Conservation (phyloP, 2,329 filamentous ascomycete species). For the Fusarium lateritium region DNA sequence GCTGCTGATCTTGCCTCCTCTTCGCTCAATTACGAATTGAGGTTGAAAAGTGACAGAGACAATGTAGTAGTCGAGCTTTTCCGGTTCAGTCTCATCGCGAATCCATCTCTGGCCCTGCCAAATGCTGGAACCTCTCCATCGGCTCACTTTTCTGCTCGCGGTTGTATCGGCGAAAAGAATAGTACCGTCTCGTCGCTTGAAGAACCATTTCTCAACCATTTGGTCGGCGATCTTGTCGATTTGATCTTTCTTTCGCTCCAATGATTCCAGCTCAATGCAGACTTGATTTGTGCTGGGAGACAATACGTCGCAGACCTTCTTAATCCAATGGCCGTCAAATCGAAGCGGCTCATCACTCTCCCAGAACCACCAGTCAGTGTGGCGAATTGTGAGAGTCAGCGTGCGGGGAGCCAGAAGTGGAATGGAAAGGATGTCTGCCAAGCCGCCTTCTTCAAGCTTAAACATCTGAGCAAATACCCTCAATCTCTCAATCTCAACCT, state of each 20-base stretch:
- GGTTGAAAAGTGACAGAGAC: slow-evolving; percentile 56
- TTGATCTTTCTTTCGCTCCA: slow-evolving; percentile 61
- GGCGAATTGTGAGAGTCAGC: slow-evolving; percentile 63
- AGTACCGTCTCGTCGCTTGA: slow-evolving; percentile 51
- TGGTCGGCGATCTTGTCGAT: slow-evolving; percentile 59
- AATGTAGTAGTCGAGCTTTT: slow-evolving; percentile 61
- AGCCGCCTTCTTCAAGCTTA: slow-evolving; percentile 51
- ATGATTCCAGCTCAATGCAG: slow-evolving; percentile 63
- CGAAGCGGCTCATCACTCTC: slow-evolving; percentile 48
- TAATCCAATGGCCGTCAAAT: slow-evolving; percentile 58
- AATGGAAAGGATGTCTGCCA: slow-evolving; percentile 49
- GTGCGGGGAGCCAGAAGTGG: slow-evolving; percentile 52
- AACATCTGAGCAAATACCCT: slow-evolving; percentile 62
- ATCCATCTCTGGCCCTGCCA: slow-evolving; percentile 57
- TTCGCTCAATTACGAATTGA: slow-evolving; percentile 36
- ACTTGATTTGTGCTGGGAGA: slow-evolving; percentile 57
- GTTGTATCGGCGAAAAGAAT: slow-evolving; percentile 51
- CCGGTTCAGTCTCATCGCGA: slow-evolving; percentile 58
- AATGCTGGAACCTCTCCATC: slow-evolving; percentile 63
- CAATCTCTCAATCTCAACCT: slow-evolving; percentile 52
- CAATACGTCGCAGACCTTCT: slow-evolving; percentile 40
- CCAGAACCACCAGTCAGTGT: slow-evolving; percentile 57
- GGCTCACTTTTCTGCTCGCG: slow-evolving; percentile 48
- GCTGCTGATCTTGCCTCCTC: slow-evolving; percentile 35
- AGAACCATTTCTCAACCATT: slow-evolving; percentile 44